These are phyloP conservation scores for Pythium brassicae DNA, from an alignment of 352 stramenopile species.

Conservation along the genomic window DNA sequence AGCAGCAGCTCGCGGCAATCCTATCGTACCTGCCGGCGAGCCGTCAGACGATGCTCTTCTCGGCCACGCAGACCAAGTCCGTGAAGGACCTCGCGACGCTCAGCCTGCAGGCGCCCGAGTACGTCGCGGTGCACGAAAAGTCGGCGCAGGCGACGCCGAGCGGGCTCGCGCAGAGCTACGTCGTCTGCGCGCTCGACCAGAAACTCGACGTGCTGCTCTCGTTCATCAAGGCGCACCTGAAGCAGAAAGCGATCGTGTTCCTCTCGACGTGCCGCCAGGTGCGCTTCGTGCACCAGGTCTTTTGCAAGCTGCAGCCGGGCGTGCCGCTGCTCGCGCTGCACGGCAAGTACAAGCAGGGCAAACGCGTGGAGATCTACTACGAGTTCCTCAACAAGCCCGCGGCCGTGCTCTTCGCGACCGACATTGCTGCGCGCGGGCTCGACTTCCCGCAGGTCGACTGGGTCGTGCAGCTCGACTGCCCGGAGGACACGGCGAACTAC, in stretches of 20 bases:
- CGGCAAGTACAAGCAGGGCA: slow-evolving; percentile 98
- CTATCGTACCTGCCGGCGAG: slow-evolving; percentile 92
- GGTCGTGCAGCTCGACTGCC: slow-evolving; percentile 97
- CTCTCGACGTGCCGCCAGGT: slow-evolving; percentile 96
- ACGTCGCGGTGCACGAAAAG: slow-evolving; percentile 95
- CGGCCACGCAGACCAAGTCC: slow-evolving; percentile 96
- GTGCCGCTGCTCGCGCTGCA: slow-evolving; percentile 96
- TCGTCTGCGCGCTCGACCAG: slow-evolving; percentile 92
- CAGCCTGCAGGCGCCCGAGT: slow-evolving; percentile 94
- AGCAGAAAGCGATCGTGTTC: slow-evolving; percentile 99
- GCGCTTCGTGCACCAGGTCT: slow-evolving; percentile 93
- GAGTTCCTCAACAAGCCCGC: slow-evolving; percentile 95
- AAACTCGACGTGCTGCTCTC: slow-evolving; percentile 98
- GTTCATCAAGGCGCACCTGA: slow-evolving; percentile 99
- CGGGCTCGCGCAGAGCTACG: slow-evolving; percentile 92
- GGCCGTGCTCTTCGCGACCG: slow-evolving; percentile 97
- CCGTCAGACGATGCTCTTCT: slow-evolving; percentile 97
- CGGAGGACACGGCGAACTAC: slow-evolving; percentile 97
- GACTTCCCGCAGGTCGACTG: slow-evolving; percentile 99
- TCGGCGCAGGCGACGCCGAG: slow-evolving; percentile 89
- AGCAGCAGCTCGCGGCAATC: slow-evolving; percentile 97
- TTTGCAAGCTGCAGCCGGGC: slow-evolving; percentile 96
- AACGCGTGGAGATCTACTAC: slow-evolving; percentile 98
- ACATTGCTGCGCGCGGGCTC: slow-evolving; percentile 96
- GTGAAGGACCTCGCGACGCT: slow-evolving; percentile 96